These are phyloP conservation scores for Jamesozyma rosinii DNA, from an alignment of 805 yeast species.

Conservation along the genomic window DNA sequence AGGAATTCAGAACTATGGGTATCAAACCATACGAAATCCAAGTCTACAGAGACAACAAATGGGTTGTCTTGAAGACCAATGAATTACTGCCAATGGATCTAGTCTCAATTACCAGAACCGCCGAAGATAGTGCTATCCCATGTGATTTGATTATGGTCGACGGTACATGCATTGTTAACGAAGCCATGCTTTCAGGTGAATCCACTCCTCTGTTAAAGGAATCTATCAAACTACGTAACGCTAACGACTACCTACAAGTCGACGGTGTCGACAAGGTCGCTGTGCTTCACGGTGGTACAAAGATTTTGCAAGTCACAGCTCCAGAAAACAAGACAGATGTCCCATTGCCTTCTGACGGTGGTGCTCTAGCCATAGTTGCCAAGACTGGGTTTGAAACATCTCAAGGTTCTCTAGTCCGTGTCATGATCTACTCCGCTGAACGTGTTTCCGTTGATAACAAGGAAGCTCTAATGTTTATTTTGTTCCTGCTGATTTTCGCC, in stretches of 20 bases:
- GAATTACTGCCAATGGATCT: constrained; percentile 85
- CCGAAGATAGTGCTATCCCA: constrained; percentile 85
- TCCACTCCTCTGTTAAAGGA: constrained; percentile 94
- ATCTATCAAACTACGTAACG: constrained; percentile 76
- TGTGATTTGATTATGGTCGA: constrained; percentile 81
- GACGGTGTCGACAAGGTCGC: constrained; percentile 87
- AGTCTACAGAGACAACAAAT: constrained; percentile 58
- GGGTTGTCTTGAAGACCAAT: constrained; percentile 63
- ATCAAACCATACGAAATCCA: constrained; percentile 79
- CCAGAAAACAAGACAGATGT: constrained; percentile 43
- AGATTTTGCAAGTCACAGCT: constrained; percentile 80
- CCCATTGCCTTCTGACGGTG: constrained; percentile 75
- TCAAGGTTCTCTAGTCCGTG: constrained; percentile 94
- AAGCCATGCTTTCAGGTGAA: constrained; percentile 98
- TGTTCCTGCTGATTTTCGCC: constrained; percentile 84
- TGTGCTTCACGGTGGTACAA: constrained; percentile 88
- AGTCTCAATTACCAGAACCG: constrained; percentile 79
- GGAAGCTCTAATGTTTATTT: constrained; percentile 86
- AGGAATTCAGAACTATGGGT: constrained; percentile 95
- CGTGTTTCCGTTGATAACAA: constrained; percentile 92
- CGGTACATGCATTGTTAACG: constrained; percentile 93
- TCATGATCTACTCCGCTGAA: constrained; percentile 94
- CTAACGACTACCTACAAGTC: constrained; percentile 53
- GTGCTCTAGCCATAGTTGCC: constrained; percentile 82
- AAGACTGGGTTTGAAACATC: constrained; percentile 98